Evolutionary conservation across 495 filamentous ascomycete species (phyloP), one percentile per base, ranked within the genome.

Genomic region (Umbilicaria muhlenbergii): DNA sequence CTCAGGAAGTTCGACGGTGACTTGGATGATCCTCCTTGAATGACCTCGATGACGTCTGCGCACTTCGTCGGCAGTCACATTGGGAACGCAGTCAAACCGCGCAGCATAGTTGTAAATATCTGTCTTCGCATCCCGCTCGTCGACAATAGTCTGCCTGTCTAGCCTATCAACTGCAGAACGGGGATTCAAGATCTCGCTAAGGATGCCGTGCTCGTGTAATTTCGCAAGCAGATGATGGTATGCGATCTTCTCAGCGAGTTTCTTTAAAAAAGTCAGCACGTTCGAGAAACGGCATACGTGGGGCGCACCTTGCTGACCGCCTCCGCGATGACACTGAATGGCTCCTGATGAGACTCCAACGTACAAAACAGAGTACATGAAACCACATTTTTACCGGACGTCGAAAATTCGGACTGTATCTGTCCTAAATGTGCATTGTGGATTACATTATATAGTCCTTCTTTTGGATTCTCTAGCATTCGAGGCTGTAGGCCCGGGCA

Each of bases 21-120:
- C 59, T 49, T 62, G 48, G 7, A 61, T 37, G 11, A 59, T 36
- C 11, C 36, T 21, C 31, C 18, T 55, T 39, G 43, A 35, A 36
- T 28, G 36, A 3, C 15, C 12, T 43, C 56, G 33, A 24, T 35
- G 31, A n/a, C 36, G 39, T 14, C 44, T 42, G 18, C 32, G 32
- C 15, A 51, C 28, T 11, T 45, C 42, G 2, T 44, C 39, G n/a
- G 48, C 35, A 14, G 46, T 48, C 32, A 69, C 55, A 5, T 17
- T 49, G 4, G 67, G 67, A 14, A 68, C 45, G 8, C 46, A 39
- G 36, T 64, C 61, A 44, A 66, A 68, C 32, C 64, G 52, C 4
- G 68, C 67, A 32, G 64, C 66, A 47, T 71, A 70, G 45, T 70
- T 65, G 53, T 65, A 71, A 28, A 71, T 58, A 42, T 71, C 68